Base-by-base conservation (phyloP, 2,329 filamentous ascomycete genomes). In the Beauveria caledonica region DNA sequence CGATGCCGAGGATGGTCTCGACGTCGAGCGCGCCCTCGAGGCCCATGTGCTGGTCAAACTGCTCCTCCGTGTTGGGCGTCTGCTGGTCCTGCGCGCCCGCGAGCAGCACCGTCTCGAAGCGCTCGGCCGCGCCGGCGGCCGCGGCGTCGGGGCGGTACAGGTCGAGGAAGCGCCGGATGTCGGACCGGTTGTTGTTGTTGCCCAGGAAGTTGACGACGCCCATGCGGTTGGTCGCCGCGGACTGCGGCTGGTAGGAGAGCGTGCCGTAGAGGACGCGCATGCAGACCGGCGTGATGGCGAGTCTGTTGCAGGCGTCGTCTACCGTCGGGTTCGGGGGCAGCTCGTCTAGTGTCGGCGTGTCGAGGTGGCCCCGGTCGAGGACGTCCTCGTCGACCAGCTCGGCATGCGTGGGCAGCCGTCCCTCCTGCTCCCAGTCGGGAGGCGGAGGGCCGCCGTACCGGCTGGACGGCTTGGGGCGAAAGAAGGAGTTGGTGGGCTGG, bases 161-260 rank as follows among this genome's bases (percentile, higher is more conserved):
- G 1, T 59, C 57, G 3, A 62, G 51, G 39, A 55, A 62, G 1
- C 15, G 27, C 8, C 46, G 49, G 9, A 62, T 60, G 21, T 62
- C 60, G 13, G 60, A 62, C 3, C 60, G 44, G 23, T 62, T 62
- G 21, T 62, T 62, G 19, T 62, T 62, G 50, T 62, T 62, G 36
- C 61, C 61, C 25, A 62, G 23, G 15, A 61, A 62, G 21, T 60
- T 60, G 19, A 60, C 58, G 3, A 62, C 42, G 27, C 58, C 61
- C 33, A 62, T 56, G 25, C 53, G 53, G 58, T 62, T 62, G 23
- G 23, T 36, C 5, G 9, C 44, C 21, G 25, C 44, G 6, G 60
- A 60, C 19, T 39, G 51, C 2, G 61, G 48, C 48, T 19, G 13
- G 25, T 62, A 62, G 5, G 44, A 46, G 2, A 57, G 36, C 2